A percentile compares a stretch with the other conserved stretches of the same genome.
Conservation (phyloP, 257 asterid species). For the Solanum rostratum region DNA sequence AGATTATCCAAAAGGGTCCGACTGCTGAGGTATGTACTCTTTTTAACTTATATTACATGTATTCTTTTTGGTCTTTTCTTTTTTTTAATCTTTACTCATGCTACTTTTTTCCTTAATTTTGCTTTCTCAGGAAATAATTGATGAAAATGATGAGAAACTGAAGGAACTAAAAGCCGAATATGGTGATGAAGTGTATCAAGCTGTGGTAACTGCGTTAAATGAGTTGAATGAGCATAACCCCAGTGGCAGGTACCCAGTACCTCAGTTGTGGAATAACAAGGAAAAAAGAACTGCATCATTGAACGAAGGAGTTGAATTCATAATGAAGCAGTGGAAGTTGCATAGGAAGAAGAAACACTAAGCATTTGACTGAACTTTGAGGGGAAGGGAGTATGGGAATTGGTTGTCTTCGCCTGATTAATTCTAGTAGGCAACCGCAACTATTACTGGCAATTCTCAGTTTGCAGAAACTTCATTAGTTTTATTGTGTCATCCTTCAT, state of each 20-base stretch:
- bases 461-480: neutral
- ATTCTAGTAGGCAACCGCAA: neutral
- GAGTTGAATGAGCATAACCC: conserved; percentile 23
- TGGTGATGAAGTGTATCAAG: conserved; percentile 7
- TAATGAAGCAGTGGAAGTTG: neutral
- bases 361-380: neutral
- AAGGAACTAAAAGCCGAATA: conserved; percentile 3
- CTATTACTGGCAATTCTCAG: neutral
- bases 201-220: conserved; percentile 9
- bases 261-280: conserved; percentile 14
- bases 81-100: neutral
- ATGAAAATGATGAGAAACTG: conserved; percentile 16
- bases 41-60: neutral
- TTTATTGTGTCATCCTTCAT: neutral
- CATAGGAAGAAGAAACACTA: conserved; percentile 1
- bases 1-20: neutral
- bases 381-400: neutral
- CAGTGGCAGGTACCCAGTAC: conserved; percentile 11
- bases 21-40: neutral
- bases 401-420: neutral
- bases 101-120: neutral
- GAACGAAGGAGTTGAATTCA: conserved; percentile 3
- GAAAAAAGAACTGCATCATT: conserved; percentile 7
- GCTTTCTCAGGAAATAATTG: conserved; percentile 7
- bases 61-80: neutral